Percentiles rank a stretch among this genome's conserved stretches.
Conservation (phyloP, 352 stramenopile species). For the Thalassiosira sp. region DNA sequence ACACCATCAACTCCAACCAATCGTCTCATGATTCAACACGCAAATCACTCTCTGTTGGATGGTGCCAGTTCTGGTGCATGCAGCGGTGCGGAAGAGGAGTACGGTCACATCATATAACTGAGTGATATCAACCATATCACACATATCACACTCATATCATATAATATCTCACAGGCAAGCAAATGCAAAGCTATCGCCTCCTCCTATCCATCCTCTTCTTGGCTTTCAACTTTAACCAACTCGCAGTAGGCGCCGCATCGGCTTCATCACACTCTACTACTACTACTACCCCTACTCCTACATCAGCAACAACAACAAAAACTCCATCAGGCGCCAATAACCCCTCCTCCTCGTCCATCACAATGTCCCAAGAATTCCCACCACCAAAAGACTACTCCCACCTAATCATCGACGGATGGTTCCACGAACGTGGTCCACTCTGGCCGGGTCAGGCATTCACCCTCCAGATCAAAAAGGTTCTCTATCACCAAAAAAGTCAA, state of each 20-base stretch:
- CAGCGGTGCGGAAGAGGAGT: too few relatives aligned
- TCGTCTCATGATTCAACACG: too few relatives aligned
- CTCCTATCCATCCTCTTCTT: neutral
- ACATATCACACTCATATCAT: too few relatives aligned
- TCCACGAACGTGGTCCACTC: constrained; percentile 87
- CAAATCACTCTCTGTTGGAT: too few relatives aligned
- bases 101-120: too few relatives aligned
- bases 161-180: too few relatives aligned
- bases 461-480: constrained; percentile 84
- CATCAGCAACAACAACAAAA: neutral
- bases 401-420: constrained; percentile 81
- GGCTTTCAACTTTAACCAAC: neutral
- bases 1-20: too few relatives aligned
- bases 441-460: constrained; percentile 96
- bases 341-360: too few relatives aligned
- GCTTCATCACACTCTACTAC: neutral
- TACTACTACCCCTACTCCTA: neutral
- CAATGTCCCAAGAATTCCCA: constrained; percentile 35
- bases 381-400: constrained; percentile 43
- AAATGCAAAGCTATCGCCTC: neutral
- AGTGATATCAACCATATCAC: too few relatives aligned
- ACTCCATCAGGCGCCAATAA: too few relatives aligned
- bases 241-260: neutral
- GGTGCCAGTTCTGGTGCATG: too few relatives aligned
- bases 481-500: constrained; percentile 69